phyloP scores from a whole-genome alignment of 805 yeast genomes.

The Yamadazyma laniorum region DNA sequence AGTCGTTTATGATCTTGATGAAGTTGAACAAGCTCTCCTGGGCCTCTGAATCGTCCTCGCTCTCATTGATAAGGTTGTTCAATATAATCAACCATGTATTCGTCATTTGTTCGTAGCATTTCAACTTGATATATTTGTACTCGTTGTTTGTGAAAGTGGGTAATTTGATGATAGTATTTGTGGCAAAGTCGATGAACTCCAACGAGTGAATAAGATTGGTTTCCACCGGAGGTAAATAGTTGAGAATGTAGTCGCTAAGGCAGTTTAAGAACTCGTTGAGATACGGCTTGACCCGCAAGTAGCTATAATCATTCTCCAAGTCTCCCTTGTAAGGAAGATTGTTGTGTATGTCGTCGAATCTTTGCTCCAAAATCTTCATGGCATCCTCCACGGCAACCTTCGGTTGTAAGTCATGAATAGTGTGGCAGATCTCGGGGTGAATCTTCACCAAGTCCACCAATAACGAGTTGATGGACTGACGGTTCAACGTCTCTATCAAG shows the following conservation, averaged over 20 bases:
- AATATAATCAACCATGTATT: conserved; percentile 55
- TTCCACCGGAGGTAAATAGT: conserved; percentile 71
- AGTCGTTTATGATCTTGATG: conserved; percentile 31
- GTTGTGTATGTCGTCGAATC: conserved; percentile 43
- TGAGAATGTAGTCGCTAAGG: conserved; percentile 70
- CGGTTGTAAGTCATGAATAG: conserved; percentile 54
- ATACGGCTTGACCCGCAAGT: conserved; percentile 64
- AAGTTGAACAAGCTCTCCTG: conserved; percentile 21
- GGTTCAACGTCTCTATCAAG: conserved; percentile 66
- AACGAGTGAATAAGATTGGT: conserved; percentile 52
- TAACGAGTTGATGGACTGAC: conserved; percentile 50
- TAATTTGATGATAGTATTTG: conserved; percentile 56
- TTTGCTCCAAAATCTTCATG: conserved; percentile 46
- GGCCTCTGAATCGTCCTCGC: conserved; percentile 14
- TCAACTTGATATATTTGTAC: conserved; percentile 47
- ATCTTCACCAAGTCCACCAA: conserved; percentile 50
- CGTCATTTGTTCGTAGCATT: conserved; percentile 61
- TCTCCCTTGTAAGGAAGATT: conserved; percentile 78
- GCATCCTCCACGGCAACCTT: conserved; percentile 55
- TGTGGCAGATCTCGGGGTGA: conserved; percentile 61
- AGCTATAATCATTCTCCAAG: conserved; percentile 70
- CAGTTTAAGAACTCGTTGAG: conserved; percentile 69
- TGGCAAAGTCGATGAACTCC: conserved; percentile 60
- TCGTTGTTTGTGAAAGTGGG: conserved; percentile 65
- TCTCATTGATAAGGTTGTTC: conserved; percentile 21